Evolutionary conservation across 2,329 filamentous ascomycete genomes (phyloP), one percentile per base, ranked within the genome.

Genomic region (Colletotrichum tabaci): DNA sequence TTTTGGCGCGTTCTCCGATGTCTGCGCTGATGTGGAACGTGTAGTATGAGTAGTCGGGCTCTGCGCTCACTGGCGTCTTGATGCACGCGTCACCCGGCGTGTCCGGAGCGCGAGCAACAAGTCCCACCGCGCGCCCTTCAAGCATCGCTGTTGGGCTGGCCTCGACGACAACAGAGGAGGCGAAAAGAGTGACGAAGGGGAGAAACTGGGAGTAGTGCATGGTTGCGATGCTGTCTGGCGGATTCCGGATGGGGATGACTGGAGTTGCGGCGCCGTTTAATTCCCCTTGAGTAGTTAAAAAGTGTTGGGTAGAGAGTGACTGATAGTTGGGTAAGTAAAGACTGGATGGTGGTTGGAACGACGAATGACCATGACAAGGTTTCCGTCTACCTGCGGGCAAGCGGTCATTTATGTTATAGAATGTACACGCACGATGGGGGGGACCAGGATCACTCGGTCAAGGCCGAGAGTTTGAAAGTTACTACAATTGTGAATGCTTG

Each of bases 41-140:
- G 38, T 66, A 66, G 47, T 66, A 66, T n/a, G 64, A 66, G 21
- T 13, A 52, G 46, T 61, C 56, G 12, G 44, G 21, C 0, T 66
- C 56, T 12, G 0, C 46, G 38, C 64, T 66, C 10, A 53, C 4
- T 0, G 64, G 47, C 3, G 64, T 12, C 1, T 44, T 61, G 21
- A 60, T 60, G 35, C 64, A 66, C 26, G 26, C 5, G 26, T 5
- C 56, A 30, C 12, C 38, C 8, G 56, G 30, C 30, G 56, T 0
- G 21, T n/a, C 3, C 55, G 38, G 38, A 26, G 23, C 21, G 26
- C 49, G 49, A 49, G 61, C 1, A 16, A 26, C 50, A 23, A 53
- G 50, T 26, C 50, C 50, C 12, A 53, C 50, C 18, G 50, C 23
- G 0, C 60, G 50, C 16, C 50, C 60, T 18, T 62, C 60, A 6